phyloP scores from a whole-genome alignment of 306 rosid genomes.

The Quercus ilex region DNA sequence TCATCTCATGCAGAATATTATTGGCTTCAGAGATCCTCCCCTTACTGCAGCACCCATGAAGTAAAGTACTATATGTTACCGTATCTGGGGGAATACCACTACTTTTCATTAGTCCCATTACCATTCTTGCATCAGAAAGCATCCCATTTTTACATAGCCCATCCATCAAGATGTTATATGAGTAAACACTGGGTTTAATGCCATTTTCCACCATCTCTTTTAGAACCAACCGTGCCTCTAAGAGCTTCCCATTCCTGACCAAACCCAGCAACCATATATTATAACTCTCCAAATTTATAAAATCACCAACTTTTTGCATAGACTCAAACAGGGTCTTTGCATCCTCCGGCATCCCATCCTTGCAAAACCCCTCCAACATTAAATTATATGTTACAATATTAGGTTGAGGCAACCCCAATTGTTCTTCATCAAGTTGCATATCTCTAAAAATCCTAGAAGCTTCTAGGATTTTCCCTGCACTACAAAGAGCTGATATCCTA shows the following conservation, averaged over 20 bases:
- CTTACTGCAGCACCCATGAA: slow-evolving; percentile 74
- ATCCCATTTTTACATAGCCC: slow-evolving; percentile 70
- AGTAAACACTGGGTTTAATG: slow-evolving; percentile 54
- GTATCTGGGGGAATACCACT: slow-evolving; percentile 60
- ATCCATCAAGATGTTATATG: slow-evolving; percentile 72
- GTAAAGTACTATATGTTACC: slow-evolving; percentile 66
- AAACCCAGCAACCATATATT: slow-evolving; percentile 77
- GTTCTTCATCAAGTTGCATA: slow-evolving; percentile 68
- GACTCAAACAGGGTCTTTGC: slow-evolving; percentile 64
- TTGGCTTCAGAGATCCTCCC: slow-evolving; percentile 75
- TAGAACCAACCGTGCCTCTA: slow-evolving; percentile 62
- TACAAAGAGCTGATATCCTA: slow-evolving; percentile 86
- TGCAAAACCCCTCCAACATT: slow-evolving; percentile 27
- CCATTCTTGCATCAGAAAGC: slow-evolving; percentile 68
- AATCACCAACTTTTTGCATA: slow-evolving; percentile 43
- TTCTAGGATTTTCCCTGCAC: slow-evolving; percentile 65
- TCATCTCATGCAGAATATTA: slow-evolving; percentile 70
- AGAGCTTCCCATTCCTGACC: slow-evolving; percentile 52
- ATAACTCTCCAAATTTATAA: slow-evolving; percentile 53
- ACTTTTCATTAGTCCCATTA: slow-evolving; percentile 55
- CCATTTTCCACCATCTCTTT: slow-evolving; percentile 66
- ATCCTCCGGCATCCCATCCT: slow-evolving; percentile 69
- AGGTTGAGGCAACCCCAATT: slow-evolving; percentile 75
- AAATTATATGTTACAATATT: slow-evolving; percentile 58
- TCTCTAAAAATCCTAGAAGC: slow-evolving; percentile 90